Percentiles rank a stretch among this genome's conserved stretches.
These are phyloP conservation scores for Colletotrichum musae DNA, from an alignment of 2,329 filamentous ascomycete species.

Conservation along the genomic window DNA sequence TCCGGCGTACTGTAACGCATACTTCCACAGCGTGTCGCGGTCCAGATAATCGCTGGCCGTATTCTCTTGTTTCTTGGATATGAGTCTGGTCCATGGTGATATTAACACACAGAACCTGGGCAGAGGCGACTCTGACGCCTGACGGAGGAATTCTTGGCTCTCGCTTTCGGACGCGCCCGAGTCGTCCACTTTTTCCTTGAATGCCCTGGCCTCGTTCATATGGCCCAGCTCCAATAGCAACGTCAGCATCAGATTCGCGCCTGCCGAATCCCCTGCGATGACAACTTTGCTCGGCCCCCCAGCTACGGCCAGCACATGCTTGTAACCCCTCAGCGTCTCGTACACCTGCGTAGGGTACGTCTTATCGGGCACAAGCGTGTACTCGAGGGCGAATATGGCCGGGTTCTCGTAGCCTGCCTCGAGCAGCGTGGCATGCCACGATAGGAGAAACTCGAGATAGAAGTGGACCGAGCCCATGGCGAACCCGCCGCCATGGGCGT, in stretches of 20 bases:
- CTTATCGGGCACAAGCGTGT: slow-evolving; percentile 82
- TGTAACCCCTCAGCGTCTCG: slow-evolving; percentile 79
- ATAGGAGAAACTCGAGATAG: slow-evolving; percentile 86
- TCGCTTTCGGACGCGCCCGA: slow-evolving; percentile 36
- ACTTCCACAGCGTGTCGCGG: slow-evolving; percentile 74
- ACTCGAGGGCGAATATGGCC: slow-evolving; percentile 84
- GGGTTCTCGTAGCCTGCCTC: slow-evolving; percentile 79
- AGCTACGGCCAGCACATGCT: slow-evolving; percentile 74
- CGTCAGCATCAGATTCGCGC: slow-evolving; percentile 80
- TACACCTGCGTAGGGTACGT: slow-evolving; percentile 81
- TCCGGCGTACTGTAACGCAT: slow-evolving; percentile 79
- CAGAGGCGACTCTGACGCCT: slow-evolving; percentile 44
- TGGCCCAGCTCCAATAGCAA: slow-evolving; percentile 77
- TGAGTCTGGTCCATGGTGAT: slow-evolving; percentile 84
- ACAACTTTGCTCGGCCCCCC: slow-evolving; percentile 74
- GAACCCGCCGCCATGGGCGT: slow-evolving; percentile 87
- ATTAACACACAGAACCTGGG: slow-evolving; percentile 77
- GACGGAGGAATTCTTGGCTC: slow-evolving; percentile 29
- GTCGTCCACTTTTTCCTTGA: slow-evolving; percentile 26
- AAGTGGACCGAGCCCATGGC: slow-evolving; percentile 87
- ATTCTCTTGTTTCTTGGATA: slow-evolving; percentile 76
- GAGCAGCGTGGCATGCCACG: slow-evolving; percentile 77
- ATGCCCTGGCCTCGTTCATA: slow-evolving; percentile 49
- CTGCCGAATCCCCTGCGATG: slow-evolving; percentile 85
- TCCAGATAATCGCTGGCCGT: slow-evolving; percentile 84